Conservation (phyloP, 345 rosid genomes). For the Turnera subulata region DNA sequence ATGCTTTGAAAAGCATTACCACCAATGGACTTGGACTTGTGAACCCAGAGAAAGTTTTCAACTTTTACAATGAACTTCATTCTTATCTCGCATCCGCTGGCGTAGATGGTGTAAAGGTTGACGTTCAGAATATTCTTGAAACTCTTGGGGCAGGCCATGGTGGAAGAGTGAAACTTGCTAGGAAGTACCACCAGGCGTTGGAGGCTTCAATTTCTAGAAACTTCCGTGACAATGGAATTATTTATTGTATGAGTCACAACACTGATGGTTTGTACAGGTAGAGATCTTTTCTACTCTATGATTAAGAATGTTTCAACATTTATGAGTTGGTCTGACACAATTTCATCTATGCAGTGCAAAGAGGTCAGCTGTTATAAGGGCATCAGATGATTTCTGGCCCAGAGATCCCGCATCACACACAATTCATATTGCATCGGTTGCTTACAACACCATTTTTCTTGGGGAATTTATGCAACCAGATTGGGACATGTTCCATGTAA, state of each 20-base stretch:
- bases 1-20: constrained; percentile 39
- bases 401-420: constrained; percentile 66
- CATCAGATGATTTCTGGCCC: constrained; percentile 75
- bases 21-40: constrained; percentile 70
- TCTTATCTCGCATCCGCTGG: constrained; percentile 68
- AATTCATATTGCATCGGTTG: constrained; percentile 67
- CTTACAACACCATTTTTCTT: constrained; percentile 60
- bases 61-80: constrained; percentile 70
- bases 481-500: constrained; percentile 80
- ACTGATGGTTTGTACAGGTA: constrained; percentile 70
- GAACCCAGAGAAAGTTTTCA: constrained; percentile 61
- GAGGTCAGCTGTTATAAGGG: constrained; percentile 49
- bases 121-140: constrained; percentile 77
- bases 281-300: not conserved
- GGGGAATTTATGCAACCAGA: constrained; percentile 73
- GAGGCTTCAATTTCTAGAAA: constrained; percentile 62
- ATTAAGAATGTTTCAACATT: not conserved
- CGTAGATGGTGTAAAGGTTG: constrained; percentile 76
- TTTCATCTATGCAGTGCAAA: constrained; percentile 41
- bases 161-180: constrained; percentile 62
- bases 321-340: not conserved
- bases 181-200: constrained; percentile 60
- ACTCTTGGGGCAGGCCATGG: constrained; percentile 64
- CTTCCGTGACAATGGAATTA: constrained; percentile 52
- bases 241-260: constrained; percentile 68